Conservation (phyloP, 2,329 filamentous ascomycete genomes). For the Aspergillus terreus region DNA sequence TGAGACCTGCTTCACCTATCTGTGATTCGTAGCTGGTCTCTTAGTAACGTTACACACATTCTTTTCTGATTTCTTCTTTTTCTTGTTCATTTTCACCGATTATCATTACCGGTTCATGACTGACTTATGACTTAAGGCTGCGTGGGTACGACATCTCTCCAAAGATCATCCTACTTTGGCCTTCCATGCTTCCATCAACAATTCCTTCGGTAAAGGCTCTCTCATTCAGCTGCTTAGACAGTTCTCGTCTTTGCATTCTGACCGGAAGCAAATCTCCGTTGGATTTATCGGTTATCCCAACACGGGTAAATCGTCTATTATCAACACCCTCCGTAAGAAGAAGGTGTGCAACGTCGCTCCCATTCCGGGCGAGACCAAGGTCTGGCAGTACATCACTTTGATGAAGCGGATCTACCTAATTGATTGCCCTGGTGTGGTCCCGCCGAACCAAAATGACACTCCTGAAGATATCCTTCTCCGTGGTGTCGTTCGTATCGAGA, state of each 20-base stretch:
- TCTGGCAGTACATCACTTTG: slow-evolving; percentile 95
- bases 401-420: slow-evolving; percentile 96
- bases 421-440: slow-evolving; percentile 94
- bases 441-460: slow-evolving; percentile 77
- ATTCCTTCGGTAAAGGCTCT: slow-evolving; percentile 94
- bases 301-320: slow-evolving; percentile 92
- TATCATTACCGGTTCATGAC: slow-evolving; percentile 21
- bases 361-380: slow-evolving; percentile 94
- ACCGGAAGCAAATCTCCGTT: slow-evolving; percentile 91
- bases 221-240: slow-evolving; percentile 88
- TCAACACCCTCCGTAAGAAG: slow-evolving; percentile 93
- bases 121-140: slow-evolving; percentile 60
- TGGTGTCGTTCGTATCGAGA: slow-evolving; percentile 90
- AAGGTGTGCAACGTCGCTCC: slow-evolving; percentile 91
- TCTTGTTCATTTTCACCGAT: slow-evolving; percentile 23
- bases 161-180: slow-evolving; percentile 92
- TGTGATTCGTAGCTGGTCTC: slow-evolving; percentile 71
- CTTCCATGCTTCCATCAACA: slow-evolving; percentile 91
- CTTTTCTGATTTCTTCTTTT: slow-evolving; percentile 34
- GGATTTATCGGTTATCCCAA: slow-evolving; percentile 90
- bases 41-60: slow-evolving; percentile 99
- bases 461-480: slow-evolving; percentile 84
- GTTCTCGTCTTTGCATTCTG: slow-evolving; percentile 83
- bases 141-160: slow-evolving; percentile 84
- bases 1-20: slow-evolving; percentile 74